A percentile compares a stretch with the other conserved stretches of the same genome.
Evolutionary conservation across 2,329 filamentous ascomycete genomes (phyloP).

Genomic region (Chrysoporthe cubensis): DNA sequence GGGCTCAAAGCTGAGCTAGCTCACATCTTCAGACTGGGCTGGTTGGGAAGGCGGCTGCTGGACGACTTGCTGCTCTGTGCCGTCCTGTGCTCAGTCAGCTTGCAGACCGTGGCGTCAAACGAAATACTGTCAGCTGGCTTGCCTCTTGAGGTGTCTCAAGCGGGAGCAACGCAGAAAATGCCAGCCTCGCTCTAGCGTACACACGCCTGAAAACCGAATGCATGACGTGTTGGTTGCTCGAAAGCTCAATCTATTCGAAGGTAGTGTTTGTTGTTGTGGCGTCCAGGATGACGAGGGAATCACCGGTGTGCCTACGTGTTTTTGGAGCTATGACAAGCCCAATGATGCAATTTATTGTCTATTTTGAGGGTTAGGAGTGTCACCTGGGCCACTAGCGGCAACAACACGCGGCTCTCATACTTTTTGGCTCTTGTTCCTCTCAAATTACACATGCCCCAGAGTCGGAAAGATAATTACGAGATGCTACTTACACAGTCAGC

Average conservation of each 20-base stretch:
- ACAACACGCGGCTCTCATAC: too few species aligned
- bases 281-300: too few species aligned
- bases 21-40: not conserved
- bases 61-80: not conserved
- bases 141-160: not conserved
- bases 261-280: too few species aligned
- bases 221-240: not conserved
- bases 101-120: not conserved
- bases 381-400: too few species aligned
- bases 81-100: not conserved
- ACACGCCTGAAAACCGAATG: not conserved
- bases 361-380: too few species aligned
- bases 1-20: not conserved
- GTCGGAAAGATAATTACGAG: too few species aligned
- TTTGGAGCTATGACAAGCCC: too few species aligned
- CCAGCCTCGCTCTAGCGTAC: not conserved
- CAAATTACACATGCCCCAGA: too few species aligned
- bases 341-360: too few species aligned
- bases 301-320: too few species aligned
- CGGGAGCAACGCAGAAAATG: not conserved
- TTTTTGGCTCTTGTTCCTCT: too few species aligned
- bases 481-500: not conserved
- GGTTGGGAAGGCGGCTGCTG: not conserved
- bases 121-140: not conserved
- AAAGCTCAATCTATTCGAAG: too few species aligned